phyloP scores from a whole-genome alignment of 1,284 basidiomycete species.

The Cryptococcus wingfieldii region DNA sequence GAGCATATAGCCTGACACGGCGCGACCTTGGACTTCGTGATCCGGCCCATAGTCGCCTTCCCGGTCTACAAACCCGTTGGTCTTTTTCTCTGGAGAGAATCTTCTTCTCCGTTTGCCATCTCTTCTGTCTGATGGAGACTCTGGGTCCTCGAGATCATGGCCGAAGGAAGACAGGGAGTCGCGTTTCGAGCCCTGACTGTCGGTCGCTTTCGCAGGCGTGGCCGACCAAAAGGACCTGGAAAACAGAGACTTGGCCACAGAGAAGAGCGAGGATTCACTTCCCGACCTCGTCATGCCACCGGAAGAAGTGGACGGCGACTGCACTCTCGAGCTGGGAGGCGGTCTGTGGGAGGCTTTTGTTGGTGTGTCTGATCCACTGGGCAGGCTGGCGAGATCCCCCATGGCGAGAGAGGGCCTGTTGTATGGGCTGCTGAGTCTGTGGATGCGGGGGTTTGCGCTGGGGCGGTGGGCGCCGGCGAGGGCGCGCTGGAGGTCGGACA shows the following conservation, averaged over 20 bases:
- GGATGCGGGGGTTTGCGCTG: constrained; percentile 17
- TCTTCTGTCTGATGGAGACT: constrained; percentile 23
- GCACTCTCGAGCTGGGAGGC: background rate
- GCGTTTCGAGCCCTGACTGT: constrained; percentile 14
- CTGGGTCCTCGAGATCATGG: constrained; percentile 31
- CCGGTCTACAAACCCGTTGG: background rate
- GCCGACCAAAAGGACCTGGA: constrained; percentile 37
- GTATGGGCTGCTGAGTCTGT: constrained; percentile 28
- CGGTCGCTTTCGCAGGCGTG: constrained; percentile 19
- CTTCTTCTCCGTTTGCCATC: constrained; percentile 23
- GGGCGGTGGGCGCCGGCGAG: constrained; percentile 4
- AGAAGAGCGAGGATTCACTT: constrained; percentile 27
- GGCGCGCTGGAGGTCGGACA: constrained; percentile 1
- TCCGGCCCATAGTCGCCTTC: constrained; percentile 21
- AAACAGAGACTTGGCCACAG: constrained; percentile 32
- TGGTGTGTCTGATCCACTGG: constrained; percentile 7
- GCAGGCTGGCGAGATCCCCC: constrained; percentile 9
- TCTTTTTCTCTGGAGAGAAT: constrained; percentile 8
- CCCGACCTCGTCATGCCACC: constrained; percentile 17
- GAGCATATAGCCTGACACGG: constrained; percentile 29
- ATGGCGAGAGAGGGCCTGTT: too few species aligned
- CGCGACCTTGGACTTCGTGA: constrained; percentile 19
- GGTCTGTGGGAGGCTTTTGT: constrained; percentile 15
- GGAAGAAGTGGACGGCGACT: background rate
- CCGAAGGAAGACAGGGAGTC: constrained; percentile 23